Evolutionary conservation across 192 early-diverging fungal genomes (phyloP).

Genomic region (Backusella luteola): DNA sequence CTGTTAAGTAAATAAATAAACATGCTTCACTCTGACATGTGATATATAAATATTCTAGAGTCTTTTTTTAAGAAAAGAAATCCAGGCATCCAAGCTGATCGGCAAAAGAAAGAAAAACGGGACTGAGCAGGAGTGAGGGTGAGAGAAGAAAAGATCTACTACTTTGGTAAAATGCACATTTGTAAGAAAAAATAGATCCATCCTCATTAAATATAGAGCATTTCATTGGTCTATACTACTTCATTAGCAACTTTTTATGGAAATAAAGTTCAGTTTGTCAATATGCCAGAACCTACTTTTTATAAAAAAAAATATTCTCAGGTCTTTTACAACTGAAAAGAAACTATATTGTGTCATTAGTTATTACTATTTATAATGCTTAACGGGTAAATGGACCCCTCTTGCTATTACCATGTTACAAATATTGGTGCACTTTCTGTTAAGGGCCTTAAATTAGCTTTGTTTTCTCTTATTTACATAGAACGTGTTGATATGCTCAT

Average conservation of each 20-base stretch:
- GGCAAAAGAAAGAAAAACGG: not conserved
- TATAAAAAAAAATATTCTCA: not conserved
- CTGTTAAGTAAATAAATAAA: too few species aligned
- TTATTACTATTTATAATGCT: not conserved
- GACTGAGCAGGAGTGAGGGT: too few species aligned
- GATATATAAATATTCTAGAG: too few species aligned
- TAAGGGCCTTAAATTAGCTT: too few species aligned
- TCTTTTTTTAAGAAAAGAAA: too few species aligned
- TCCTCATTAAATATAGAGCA: not conserved
- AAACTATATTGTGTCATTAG: not conserved
- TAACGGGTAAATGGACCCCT: not conserved
- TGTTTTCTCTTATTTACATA: too few species aligned
- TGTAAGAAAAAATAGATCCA: not conserved
- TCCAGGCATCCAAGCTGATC: not conserved
- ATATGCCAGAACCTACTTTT: not conserved
- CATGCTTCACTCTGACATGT: too few species aligned
- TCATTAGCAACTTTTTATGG: not conserved
- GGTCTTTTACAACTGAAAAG: not conserved
- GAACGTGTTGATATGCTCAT: too few species aligned
- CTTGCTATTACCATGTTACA: not conserved
- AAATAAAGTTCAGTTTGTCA: constrained; percentile 4
- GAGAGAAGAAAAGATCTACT: not conserved
- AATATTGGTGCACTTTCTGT: too few species aligned
- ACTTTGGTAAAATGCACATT: not conserved
- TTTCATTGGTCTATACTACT: not conserved